Evolutionary conservation across 2,329 filamentous ascomycete species (phyloP).

Genomic region (Catunica adiposa): DNA sequence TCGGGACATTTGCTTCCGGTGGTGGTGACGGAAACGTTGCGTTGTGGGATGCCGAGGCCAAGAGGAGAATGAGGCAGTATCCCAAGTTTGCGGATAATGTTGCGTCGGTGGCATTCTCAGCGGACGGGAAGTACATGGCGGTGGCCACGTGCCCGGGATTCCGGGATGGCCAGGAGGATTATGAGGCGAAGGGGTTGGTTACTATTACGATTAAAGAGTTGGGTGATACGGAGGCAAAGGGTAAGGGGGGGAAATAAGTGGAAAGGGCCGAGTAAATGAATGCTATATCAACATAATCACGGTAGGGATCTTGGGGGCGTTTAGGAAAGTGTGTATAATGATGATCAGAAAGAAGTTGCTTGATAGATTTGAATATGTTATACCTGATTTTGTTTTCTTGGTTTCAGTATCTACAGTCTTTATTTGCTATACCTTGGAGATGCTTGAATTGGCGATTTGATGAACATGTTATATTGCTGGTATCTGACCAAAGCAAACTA

Average conservation of each 20-base stretch:
- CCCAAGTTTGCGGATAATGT: conserved; percentile 69
- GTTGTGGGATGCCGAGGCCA: conserved; percentile 81
- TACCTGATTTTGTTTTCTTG: too few species aligned
- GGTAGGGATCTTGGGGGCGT: not conserved
- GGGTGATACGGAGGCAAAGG: conserved; percentile 73
- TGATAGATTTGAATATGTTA: too few species aligned
- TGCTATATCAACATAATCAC: not conserved
- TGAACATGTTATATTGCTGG: too few species aligned
- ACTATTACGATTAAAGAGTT: conserved; percentile 72
- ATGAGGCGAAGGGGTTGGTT: conserved; percentile 53
- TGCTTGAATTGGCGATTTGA: too few species aligned
- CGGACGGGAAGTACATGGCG: conserved; percentile 61
- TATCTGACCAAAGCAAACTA: not conserved
- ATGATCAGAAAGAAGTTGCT: not conserved
- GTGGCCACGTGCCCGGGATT: conserved; percentile 74
- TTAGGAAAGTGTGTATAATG: not conserved
- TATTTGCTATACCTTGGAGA: too few species aligned
- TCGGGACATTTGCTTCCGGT: conserved; percentile 74
- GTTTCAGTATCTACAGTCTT: too few species aligned
- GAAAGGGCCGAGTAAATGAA: not conserved
- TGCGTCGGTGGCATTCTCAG: conserved; percentile 59
- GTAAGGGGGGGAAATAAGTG: conserved; percentile 53
- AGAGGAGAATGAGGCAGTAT: conserved; percentile 79
- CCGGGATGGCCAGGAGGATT: conserved; percentile 71
- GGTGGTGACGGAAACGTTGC: conserved; percentile 86